A percentile compares a stretch with the other conserved stretches of the same genome.
phyloP scores from a whole-genome alignment of 2,329 filamentous ascomycete species.

The Claviceps sp. region DNA sequence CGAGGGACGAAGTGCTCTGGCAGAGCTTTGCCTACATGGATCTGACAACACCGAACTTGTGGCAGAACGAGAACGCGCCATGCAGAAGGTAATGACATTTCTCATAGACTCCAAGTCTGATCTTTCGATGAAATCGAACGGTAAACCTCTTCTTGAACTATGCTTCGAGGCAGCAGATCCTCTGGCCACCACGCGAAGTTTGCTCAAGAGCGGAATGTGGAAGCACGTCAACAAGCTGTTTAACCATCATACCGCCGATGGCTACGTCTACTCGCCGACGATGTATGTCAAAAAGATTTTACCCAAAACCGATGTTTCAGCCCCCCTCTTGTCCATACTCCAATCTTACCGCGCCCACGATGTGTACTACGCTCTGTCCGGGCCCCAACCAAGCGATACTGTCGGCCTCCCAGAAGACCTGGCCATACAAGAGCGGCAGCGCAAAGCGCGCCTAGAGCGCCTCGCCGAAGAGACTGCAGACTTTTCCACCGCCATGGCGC shows the following conservation, averaged over 20 bases:
- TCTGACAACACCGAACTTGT: conserved; percentile 32
- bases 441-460: conserved; percentile 32
- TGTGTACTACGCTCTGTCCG: conserved; percentile 39
- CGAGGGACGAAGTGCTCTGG: conserved; percentile 48
- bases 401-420: conserved; percentile 38
- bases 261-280: conserved; percentile 48
- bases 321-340: conserved; percentile 33
- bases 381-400: conserved; percentile 39
- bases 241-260: conserved; percentile 39
- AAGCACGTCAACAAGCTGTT: conserved; percentile 47
- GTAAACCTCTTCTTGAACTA: conserved; percentile 46
- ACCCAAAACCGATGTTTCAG: conserved; percentile 22
- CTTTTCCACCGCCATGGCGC: conserved; percentile 32
- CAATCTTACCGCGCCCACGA: conserved; percentile 38
- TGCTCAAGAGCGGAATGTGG: conserved; percentile 53
- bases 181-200: conserved; percentile 38
- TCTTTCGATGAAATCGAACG: conserved; percentile 38
- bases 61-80: conserved; percentile 33
- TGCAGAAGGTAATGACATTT: conserved; percentile 43
- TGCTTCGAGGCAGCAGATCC: conserved; percentile 45
- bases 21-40: conserved; percentile 47
- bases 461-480: conserved; percentile 34
- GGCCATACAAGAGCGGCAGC: conserved; percentile 34
- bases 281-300: conserved; percentile 44
- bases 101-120: conserved; percentile 45